Evolutionary conservation across 176 grass and related monocot genomes (phyloP), one percentile per base, ranked within the genome.

Genomic region (Poa pratensis): DNA sequence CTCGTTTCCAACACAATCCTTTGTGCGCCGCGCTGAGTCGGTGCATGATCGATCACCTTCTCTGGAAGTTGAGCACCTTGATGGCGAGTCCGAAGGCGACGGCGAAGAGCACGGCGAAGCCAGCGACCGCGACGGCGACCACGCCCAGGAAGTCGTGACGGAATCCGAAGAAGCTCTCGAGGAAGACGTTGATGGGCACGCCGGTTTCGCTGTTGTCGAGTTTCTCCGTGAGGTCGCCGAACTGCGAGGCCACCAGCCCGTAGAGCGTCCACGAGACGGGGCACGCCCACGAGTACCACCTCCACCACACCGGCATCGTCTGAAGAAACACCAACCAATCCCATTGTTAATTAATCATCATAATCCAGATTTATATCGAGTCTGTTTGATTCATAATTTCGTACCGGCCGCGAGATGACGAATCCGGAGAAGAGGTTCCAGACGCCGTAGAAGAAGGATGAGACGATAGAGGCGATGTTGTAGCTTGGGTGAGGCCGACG

Each of bases 381-480:
- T 43, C 9, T 43, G 42, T 43, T 43, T 43, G 42, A 43, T 43
- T 43, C 42, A 43, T 43, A 43, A 43, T 9, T 2, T 6, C 46
- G 63, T 86, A 86, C 88, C 10, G 89, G 89, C 17, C 81, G 77
- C 7, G 90, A 61, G 73, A 88, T 92, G 64, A 92, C 80, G 80
- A 88, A 92, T 66, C 90, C 90, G 9, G 90, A 88, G 86, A 92
- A 92, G 61, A 92, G 72, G 75, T 92, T 92, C 90, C 90, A 92
- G 54, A 92, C 73, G 15, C 69, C 86, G 30, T 92, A 92, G 80
- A 92, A 92, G 73, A 87, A 87, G 22, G 90, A 79, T 0, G 90
- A 92, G 28, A 92, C 82, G 39, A 92, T 86, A 46, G 90, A 77
- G 13, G 86, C 90, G 14, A 92, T 92, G 78, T 86, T 86, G 86